phyloP scores from a whole-genome alignment of 345 rosid species.

The Hibiscus mutabilis region DNA sequence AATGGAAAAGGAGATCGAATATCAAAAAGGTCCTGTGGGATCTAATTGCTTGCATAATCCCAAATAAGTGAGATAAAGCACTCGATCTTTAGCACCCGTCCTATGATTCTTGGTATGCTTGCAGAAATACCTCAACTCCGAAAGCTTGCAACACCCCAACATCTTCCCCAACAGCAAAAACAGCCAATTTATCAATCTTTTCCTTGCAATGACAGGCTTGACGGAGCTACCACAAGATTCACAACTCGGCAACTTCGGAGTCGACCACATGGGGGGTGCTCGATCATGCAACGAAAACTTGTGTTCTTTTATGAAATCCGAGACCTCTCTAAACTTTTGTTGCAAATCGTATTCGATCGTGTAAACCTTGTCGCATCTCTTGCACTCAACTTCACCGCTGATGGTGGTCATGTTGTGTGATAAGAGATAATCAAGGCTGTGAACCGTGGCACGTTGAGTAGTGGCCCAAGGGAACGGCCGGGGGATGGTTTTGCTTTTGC shows the following conservation, averaged over 20 bases:
- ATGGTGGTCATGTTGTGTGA: constrained; percentile 13
- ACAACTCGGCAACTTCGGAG: constrained; percentile 26
- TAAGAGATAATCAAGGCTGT: constrained; percentile 19
- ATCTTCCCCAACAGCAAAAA: constrained; percentile 30
- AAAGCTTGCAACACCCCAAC: constrained; percentile 33
- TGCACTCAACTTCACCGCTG: constrained; percentile 28
- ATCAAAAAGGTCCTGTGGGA: constrained; percentile 26
- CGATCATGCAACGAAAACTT: constrained; percentile 24
- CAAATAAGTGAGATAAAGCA: constrained; percentile 33
- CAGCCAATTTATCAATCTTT: constrained; percentile 30
- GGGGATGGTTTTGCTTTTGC: constrained; percentile 14
- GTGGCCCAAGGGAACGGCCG: constrained; percentile 29
- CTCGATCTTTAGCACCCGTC: constrained; percentile 38
- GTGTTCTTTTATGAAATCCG: constrained; percentile 15
- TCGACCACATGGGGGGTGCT: constrained; percentile 28
- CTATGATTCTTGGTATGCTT: constrained; percentile 34
- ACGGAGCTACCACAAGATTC: constrained; percentile 13
- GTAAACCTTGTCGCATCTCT: constrained; percentile 12
- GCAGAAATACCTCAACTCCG: constrained; percentile 31
- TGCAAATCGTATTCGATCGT: constrained; percentile 21
- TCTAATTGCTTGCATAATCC: constrained; percentile 28
- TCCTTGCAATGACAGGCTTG: constrained; percentile 21
- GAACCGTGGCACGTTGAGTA: constrained; percentile 14
- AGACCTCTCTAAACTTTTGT: constrained; percentile 22
- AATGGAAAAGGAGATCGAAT: constrained; percentile 7